Conservation (phyloP, 768 basidiomycete genomes). For the Symmetrospora coprosmae region DNA sequence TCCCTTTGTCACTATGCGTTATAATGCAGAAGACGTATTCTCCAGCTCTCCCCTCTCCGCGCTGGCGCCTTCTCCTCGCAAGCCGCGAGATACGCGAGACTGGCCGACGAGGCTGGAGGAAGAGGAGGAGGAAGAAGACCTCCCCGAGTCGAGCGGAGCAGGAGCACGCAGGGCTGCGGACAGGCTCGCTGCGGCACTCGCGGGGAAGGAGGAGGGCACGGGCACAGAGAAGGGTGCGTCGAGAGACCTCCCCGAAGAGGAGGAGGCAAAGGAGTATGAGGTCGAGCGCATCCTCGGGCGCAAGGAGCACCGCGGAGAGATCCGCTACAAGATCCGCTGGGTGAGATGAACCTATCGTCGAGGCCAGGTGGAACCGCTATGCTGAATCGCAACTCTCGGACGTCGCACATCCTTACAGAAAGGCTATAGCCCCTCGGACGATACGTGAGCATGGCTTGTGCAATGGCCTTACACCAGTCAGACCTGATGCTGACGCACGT, state of each 20-base stretch:
- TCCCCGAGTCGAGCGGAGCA: no score
- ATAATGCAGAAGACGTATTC: no score
- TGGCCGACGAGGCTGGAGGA: neutral
- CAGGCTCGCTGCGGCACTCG: no score
- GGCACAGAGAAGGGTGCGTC: no score
- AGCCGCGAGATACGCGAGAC: neutral
- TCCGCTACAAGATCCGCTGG: constrained; percentile 13
- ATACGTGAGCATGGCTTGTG: neutral
- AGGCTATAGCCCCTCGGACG: no score
- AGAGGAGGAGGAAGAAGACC: neutral
- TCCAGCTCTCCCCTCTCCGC: neutral
- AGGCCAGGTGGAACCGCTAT: neutral
- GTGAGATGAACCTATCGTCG: neutral
- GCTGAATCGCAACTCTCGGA: neutral
- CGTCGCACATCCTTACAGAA: neutral
- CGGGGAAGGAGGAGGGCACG: no score
- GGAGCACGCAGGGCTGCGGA: no score
- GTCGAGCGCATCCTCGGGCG: constrained; percentile 14
- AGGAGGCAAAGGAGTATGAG: neutral
- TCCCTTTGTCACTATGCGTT: no score
- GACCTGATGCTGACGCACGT: neutral
- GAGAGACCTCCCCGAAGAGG: no score
- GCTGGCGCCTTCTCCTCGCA: neutral
- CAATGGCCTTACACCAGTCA: neutral
- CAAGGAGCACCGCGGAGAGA: neutral